These are phyloP conservation scores for Suillus fuscotomentosus DNA, from an alignment of 768 basidiomycete species.

Conservation along the genomic window DNA sequence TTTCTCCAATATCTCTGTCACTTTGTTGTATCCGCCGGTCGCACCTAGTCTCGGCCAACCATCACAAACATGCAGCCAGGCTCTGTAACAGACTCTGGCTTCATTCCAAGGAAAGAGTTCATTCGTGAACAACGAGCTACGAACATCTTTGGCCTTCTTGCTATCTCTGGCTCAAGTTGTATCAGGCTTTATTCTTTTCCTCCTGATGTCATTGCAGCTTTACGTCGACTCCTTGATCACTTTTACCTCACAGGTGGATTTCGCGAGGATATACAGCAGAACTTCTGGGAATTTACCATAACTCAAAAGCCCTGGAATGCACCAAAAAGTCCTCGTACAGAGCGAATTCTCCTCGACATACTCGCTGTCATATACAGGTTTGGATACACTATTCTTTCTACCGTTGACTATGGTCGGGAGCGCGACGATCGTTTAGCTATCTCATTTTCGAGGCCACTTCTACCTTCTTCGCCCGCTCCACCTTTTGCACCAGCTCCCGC, in stretches of 20 bases:
- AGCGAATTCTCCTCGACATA: constrained; percentile 69
- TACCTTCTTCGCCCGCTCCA: constrained; percentile 34
- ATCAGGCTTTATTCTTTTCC: constrained; percentile 74
- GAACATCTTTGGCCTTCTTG: constrained; percentile 67
- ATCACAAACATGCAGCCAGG: constrained; percentile 30
- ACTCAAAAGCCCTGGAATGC: constrained; percentile 73
- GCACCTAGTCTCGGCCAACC: constrained; percentile 23
- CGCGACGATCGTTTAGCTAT: constrained; percentile 70
- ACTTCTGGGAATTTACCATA: constrained; percentile 64
- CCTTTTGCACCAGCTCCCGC: constrained; percentile 38
- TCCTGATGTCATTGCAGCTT: constrained; percentile 44
- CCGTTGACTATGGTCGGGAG: constrained; percentile 77
- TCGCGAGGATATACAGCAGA: constrained; percentile 55
- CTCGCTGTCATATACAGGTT: constrained; percentile 59
- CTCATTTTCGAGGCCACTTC: constrained; percentile 58
- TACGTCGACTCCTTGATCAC: constrained; percentile 56
- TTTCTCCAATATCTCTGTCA: constrained; percentile 23
- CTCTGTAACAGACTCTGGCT: constrained; percentile 43
- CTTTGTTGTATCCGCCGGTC: constrained; percentile 19
- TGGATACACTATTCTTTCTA: constrained; percentile 64
- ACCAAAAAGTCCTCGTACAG: constrained; percentile 62
- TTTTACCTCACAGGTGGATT: constrained; percentile 41
- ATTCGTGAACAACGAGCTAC: constrained; percentile 52
- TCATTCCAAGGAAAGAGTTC: constrained; percentile 74
- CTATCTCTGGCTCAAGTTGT: constrained; percentile 62